Base-by-base conservation (phyloP, 257 asterid genomes). In the Linderniella brevidens region DNA sequence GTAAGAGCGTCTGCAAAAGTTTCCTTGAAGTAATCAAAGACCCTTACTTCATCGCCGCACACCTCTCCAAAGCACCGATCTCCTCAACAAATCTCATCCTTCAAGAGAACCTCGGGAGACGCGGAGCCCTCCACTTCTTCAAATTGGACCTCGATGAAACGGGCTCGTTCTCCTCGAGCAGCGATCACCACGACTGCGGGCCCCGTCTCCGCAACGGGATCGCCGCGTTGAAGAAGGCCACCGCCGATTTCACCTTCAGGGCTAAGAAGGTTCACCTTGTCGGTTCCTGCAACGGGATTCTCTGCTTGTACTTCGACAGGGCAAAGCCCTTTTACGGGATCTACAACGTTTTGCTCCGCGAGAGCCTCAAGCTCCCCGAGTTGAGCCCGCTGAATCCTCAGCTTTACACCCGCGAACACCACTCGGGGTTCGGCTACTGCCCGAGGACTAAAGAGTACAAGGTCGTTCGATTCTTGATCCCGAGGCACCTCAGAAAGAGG, bases 201-300 rank as follows among this genome's bases (percentile, higher is more conserved):
- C 25, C 54, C 29, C 49, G 56, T 51, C 11, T 47, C 13, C 39
- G 11, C 9, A 42, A 44, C 14, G 59, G 58, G 35, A 49, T 41
- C 15, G 64, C 46, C 50, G 5, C 25, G 1, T 49, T 50, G 20
- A 54, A 52, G 4, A 49, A 43, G 58, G 15, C 13, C 36, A 64
- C 48, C 50, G 61, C 72, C 32, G 74, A 64, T 12, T 58, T 63
- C 58, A 53, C 59, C 53, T 63, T 60, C 13, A 58, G 18, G 7
- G 49, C 67, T 48, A 41, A 48, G 32, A 46, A 36, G 45, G 54
- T 62, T 11, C 18, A 58, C 36, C 54, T 75, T 16, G 49, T 75
- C 42, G 84, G 77, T 50, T 69, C 78, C 1, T 75, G 79, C 51
- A 64, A 71, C 14, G 84, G 84, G 13, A 64, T 75, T 15, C 66